These are phyloP conservation scores for Kodamaea arcana DNA, from an alignment of 1,139 yeast species.

Conservation along the genomic window DNA sequence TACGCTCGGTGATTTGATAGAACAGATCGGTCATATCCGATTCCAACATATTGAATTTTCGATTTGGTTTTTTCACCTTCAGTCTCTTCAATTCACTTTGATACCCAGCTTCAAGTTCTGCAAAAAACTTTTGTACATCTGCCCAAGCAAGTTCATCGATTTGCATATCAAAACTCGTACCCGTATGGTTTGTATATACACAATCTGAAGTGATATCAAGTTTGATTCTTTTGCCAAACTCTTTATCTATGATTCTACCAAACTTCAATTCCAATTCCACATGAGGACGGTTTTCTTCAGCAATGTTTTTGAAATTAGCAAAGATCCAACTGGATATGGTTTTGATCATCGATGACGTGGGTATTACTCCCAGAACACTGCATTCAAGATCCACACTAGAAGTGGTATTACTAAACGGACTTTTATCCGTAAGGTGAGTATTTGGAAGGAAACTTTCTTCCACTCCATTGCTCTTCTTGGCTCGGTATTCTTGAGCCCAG, in stretches of 20 bases:
- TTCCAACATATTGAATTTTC: constrained; percentile 40
- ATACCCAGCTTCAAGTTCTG: constrained; percentile 48
- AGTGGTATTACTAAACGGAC: constrained; percentile 35
- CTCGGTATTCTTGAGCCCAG: constrained; percentile 79
- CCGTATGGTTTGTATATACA: constrained; percentile 53
- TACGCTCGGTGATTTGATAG: constrained; percentile 34
- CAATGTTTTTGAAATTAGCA: constrained; percentile 67
- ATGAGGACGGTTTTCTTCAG: constrained; percentile 52
- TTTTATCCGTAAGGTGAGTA: constrained; percentile 17
- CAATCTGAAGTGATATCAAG: constrained; percentile 78
- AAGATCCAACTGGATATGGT: constrained; percentile 87
- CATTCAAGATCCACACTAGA: constrained; percentile 46
- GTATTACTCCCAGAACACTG: constrained; percentile 68
- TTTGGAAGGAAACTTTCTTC: constrained; percentile 3
- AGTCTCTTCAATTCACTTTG: constrained; percentile 33
- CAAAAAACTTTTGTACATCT: constrained; percentile 54
- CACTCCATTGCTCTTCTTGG: constrained; percentile 18
- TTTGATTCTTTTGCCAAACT: constrained; percentile 58
- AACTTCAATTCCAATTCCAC: constrained; percentile 82
- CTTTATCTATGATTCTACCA: constrained; percentile 70
- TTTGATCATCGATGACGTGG: constrained; percentile 78
- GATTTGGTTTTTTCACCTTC: constrained; percentile 24
- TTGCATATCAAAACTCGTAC: constrained; percentile 64
- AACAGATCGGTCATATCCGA: constrained; percentile 42
- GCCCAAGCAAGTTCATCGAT: constrained; percentile 65